phyloP scores from a whole-genome alignment of 2,329 filamentous ascomycete species.

The Neofusicoccum laricinum region DNA sequence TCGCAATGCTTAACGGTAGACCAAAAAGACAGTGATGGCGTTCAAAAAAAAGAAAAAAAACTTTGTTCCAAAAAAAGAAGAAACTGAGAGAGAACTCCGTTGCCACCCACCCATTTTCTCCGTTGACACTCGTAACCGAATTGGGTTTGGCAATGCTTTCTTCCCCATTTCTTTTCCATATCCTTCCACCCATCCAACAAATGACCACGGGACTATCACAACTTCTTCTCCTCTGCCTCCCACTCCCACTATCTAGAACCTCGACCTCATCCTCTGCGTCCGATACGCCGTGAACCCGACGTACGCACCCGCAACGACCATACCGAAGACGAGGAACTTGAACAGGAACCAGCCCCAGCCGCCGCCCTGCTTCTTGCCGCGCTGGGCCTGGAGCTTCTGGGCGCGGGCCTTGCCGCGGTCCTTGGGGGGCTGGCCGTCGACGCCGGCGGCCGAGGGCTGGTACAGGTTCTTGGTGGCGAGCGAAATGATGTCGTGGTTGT shows the following conservation, averaged over 20 bases:
- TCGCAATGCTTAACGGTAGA: no score
- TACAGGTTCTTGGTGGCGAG: constrained; percentile 88
- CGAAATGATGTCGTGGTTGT: constrained; percentile 95
- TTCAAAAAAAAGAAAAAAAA: no score
- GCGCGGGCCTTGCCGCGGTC: constrained; percentile 26
- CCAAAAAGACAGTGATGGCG: no score
- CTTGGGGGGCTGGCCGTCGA: constrained; percentile 28
- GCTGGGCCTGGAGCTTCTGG: constrained; percentile 42
- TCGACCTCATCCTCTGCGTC: constrained; percentile 50
- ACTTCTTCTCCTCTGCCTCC: background rate
- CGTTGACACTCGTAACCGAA: no score
- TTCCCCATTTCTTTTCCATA: no score
- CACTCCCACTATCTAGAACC: constrained; percentile 35
- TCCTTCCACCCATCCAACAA: no score
- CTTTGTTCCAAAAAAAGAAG: no score
- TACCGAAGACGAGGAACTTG: constrained; percentile 76
- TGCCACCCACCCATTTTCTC: no score
- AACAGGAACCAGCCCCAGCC: constrained; percentile 71
- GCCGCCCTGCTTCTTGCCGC: constrained; percentile 41
- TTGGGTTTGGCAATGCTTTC: no score
- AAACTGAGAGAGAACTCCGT: no score
- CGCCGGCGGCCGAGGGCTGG: constrained; percentile 49
- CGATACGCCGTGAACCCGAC: constrained; percentile 84
- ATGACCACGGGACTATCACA: no score
- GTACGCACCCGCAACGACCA: constrained; percentile 71